Conservation (phyloP, 257 asterid genomes). For the Ligustrum vulgare region DNA sequence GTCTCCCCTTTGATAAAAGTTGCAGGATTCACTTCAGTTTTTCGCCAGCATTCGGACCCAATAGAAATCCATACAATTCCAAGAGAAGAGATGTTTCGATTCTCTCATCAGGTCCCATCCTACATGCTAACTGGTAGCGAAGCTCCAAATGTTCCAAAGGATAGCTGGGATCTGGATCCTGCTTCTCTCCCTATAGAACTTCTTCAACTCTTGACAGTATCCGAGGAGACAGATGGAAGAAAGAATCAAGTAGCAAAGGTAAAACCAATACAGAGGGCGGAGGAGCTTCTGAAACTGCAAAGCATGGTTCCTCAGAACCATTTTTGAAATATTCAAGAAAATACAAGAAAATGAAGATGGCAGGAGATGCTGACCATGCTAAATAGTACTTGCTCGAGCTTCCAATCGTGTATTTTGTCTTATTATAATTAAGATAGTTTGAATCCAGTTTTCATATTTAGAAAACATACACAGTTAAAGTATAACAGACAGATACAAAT, state of each 20-base stretch:
- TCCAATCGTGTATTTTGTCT: background rate
- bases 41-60: too few species aligned
- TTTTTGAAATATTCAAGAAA: too few species aligned
- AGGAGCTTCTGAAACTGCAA: constrained; percentile 14
- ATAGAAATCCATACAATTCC: too few species aligned
- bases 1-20: too few species aligned
- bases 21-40: too few species aligned
- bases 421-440: background rate
- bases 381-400: background rate
- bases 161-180: constrained; percentile 71
- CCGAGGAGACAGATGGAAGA: constrained; percentile 26
- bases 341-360: too few species aligned
- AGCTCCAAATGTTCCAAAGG: constrained; percentile 45
- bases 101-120: constrained; percentile 75
- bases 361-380: too few species aligned
- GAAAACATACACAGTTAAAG: background rate
- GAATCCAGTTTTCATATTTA: background rate
- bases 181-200: constrained; percentile 76
- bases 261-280: constrained; percentile 17
- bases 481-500: background rate
- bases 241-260: constrained; percentile 8
- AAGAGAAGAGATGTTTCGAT: too few species aligned
- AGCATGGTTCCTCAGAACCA: constrained; percentile 8
- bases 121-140: constrained; percentile 46
- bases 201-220: constrained; percentile 43